Conservation (phyloP, 2,329 filamentous ascomycete genomes). For the Thielaviopsis populi region DNA sequence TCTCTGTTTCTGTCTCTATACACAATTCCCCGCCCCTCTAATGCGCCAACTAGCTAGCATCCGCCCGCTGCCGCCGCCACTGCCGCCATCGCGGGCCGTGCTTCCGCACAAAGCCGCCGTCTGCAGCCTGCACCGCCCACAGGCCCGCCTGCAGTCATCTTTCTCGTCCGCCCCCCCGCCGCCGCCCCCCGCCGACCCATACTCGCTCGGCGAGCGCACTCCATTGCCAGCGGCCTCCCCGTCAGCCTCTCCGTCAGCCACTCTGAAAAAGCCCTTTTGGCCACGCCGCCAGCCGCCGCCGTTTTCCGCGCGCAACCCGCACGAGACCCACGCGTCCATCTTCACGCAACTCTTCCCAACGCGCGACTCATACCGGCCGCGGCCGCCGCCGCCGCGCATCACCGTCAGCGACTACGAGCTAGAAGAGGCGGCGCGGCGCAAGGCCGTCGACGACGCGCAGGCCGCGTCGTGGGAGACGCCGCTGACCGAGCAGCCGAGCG, state of each 20-base stretch:
- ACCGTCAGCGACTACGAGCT: neutral
- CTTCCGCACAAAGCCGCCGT: neutral
- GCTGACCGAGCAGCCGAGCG: neutral
- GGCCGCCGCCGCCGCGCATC: slow-evolving; percentile 7
- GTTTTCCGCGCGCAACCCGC: slow-evolving; percentile 2
- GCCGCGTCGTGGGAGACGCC: neutral
- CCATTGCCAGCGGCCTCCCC: neutral
- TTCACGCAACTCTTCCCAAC: slow-evolving; percentile 16
- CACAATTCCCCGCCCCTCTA: neutral
- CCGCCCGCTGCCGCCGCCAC: neutral
- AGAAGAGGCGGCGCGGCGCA: neutral
- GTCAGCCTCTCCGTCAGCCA: neutral
- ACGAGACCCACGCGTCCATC: slow-evolving; percentile 14
- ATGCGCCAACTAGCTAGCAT: neutral
- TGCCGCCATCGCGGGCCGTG: neutral
- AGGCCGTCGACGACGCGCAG: neutral
- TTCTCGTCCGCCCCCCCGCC: neutral
- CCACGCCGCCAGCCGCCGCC: neutral
- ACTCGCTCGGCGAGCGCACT: neutral
- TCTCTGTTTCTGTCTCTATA: neutral
- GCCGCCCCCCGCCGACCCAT: neutral
- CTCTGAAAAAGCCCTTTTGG: neutral
- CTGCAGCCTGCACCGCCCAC: neutral
- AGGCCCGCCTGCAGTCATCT: slow-evolving; percentile 1
- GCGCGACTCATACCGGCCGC: slow-evolving; percentile 12